phyloP scores from a whole-genome alignment of 2,329 filamentous ascomycete genomes.

The Talaromyces marneffei region DNA sequence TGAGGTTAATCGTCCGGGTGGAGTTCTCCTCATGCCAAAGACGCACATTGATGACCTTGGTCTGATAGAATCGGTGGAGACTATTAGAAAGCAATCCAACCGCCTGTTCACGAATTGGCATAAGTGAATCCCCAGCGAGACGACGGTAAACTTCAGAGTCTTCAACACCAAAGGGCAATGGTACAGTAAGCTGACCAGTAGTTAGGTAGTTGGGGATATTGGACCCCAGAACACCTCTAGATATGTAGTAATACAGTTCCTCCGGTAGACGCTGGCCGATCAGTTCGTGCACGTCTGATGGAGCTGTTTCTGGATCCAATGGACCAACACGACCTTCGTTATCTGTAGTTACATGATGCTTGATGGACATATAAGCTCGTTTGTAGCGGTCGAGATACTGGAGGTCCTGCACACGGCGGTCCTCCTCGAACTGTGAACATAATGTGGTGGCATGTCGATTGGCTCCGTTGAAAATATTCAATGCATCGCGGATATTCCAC shows the following conservation, averaged over 20 bases:
- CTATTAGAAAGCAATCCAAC: constrained; percentile 72
- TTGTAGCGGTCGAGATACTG: constrained; percentile 82
- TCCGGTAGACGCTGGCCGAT: constrained; percentile 83
- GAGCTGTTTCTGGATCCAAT: constrained; percentile 65
- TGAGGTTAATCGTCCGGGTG: constrained; percentile 60
- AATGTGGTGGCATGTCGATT: constrained; percentile 66
- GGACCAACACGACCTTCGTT: constrained; percentile 71
- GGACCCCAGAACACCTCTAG: constrained; percentile 71
- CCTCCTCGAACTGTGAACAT: constrained; percentile 73
- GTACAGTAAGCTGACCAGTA: constrained; percentile 68
- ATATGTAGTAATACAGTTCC: constrained; percentile 86
- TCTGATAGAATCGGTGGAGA: constrained; percentile 76
- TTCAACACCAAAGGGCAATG: constrained; percentile 79
- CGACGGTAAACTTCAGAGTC: constrained; percentile 73
- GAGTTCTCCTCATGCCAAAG: constrained; percentile 78
- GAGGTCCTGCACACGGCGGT: constrained; percentile 63
- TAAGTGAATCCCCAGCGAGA: constrained; percentile 68
- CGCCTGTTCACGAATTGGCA: constrained; percentile 67
- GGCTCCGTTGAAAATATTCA: constrained; percentile 65
- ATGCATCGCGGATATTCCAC: constrained; percentile 65
- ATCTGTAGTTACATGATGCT: constrained; percentile 79
- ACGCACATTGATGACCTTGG: constrained; percentile 68
- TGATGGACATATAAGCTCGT: constrained; percentile 75
- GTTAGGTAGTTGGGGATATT: constrained; percentile 77
- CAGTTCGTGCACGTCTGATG: constrained; percentile 80